Conservation (phyloP, 495 filamentous ascomycete species). For the Penicillium coprophilum region DNA sequence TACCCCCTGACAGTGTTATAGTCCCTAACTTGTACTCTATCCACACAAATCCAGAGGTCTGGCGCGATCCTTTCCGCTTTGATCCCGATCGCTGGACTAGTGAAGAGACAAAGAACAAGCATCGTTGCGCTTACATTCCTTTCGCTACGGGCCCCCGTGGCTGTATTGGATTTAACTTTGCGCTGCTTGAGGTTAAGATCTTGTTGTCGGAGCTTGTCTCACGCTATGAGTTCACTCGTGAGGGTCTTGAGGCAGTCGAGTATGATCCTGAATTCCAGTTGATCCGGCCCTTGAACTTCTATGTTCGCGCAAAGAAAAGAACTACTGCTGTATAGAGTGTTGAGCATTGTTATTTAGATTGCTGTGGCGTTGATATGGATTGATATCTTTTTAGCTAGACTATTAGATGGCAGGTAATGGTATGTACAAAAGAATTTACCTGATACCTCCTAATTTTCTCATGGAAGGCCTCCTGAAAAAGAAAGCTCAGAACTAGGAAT, state of each 20-base stretch:
- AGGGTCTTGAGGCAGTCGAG: constrained; percentile 41
- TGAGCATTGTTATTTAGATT: constrained; percentile 1
- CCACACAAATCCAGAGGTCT: constrained; percentile 52
- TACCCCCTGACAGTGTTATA: constrained; percentile 46
- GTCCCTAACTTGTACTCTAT: constrained; percentile 49
- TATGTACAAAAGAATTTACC: constrained; percentile 1
- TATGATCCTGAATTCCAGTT: constrained; percentile 59
- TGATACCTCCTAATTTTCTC: neutral
- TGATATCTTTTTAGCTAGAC: neutral
- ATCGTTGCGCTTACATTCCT: constrained; percentile 47
- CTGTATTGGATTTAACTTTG: constrained; percentile 62
- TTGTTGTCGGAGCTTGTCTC: constrained; percentile 51
- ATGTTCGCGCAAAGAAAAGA: constrained; percentile 42
- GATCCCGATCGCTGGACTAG: constrained; percentile 56
- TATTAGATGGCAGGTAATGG: constrained; percentile 1
- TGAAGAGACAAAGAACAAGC: constrained; percentile 45
- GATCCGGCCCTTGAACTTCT: constrained; percentile 54
- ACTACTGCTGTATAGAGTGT: neutral
- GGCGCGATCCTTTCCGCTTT: constrained; percentile 52
- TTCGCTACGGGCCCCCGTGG: constrained; percentile 51
- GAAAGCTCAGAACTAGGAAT: neutral
- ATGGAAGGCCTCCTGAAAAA: neutral
- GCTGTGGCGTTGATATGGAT: neutral
- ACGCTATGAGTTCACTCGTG: constrained; percentile 50
- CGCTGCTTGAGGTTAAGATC: constrained; percentile 54